Percentiles rank a stretch among this genome's conserved stretches.
phyloP scores from a whole-genome alignment of 2,329 filamentous ascomycete genomes.

The Penicillium sp. region DNA sequence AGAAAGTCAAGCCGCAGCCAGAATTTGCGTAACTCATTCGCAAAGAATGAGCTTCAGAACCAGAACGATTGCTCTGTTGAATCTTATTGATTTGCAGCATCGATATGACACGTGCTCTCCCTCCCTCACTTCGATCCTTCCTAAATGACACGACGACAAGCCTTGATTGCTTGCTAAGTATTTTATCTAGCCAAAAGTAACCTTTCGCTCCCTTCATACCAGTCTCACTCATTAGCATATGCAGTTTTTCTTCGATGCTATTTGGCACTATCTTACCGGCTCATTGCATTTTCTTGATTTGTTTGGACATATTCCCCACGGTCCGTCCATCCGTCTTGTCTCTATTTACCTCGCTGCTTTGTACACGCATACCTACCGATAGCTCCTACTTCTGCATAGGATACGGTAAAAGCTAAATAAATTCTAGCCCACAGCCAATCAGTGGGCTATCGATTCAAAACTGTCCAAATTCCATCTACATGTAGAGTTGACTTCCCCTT shows the following conservation, averaged over 20 bases:
- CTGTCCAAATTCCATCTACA: neutral
- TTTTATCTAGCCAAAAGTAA: neutral
- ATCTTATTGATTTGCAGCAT: slow-evolving; percentile 26
- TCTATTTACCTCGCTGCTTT: slow-evolving; percentile 2
- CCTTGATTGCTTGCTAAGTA: neutral
- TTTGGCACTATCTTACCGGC: neutral
- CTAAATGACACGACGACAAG: neutral
- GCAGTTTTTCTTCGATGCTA: neutral
- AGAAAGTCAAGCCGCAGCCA: slow-evolving; percentile 23
- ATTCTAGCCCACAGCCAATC: neutral
- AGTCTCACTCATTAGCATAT: neutral
- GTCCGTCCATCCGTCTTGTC: neutral
- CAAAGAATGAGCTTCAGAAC: neutral
- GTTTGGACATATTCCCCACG: neutral
- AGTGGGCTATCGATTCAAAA: neutral
- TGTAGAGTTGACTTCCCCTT: neutral
- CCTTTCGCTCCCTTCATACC: neutral
- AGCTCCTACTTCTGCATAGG: neutral
- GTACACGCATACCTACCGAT: neutral
- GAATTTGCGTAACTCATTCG: slow-evolving; percentile 22
- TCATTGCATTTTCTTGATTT: neutral
- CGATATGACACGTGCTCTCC: neutral
- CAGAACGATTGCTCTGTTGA: slow-evolving; percentile 30
- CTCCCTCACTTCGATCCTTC: neutral
- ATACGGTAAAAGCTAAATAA: neutral